phyloP scores from a whole-genome alignment of 192 early-diverging fungal genomes.

The Obelidium mucronatum region DNA sequence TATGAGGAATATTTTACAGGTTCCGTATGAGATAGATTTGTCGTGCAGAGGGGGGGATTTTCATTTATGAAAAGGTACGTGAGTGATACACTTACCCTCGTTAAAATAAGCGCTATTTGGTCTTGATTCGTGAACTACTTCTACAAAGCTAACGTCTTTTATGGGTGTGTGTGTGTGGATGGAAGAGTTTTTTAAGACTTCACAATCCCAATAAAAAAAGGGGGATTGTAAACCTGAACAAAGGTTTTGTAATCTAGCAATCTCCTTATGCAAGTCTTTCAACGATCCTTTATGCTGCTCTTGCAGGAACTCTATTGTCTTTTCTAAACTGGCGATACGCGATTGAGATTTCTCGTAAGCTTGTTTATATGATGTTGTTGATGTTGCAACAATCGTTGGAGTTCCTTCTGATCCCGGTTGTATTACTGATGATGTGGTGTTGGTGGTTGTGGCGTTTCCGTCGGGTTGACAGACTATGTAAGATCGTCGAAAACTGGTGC shows the following conservation, averaged over 20 bases:
- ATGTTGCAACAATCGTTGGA: neutral
- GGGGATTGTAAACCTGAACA: conserved; percentile 47
- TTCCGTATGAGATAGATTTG: too few species aligned
- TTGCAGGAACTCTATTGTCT: conserved; percentile 54
- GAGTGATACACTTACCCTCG: too few species aligned
- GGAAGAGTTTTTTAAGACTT: neutral
- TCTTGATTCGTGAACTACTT: conserved; percentile 19
- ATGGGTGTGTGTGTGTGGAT: too few species aligned
- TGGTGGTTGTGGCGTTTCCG: neutral
- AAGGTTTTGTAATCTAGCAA: conserved; percentile 46
- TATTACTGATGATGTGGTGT: too few species aligned
- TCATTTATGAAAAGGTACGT: too few species aligned
- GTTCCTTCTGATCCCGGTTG: too few species aligned
- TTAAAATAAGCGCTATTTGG: neutral
- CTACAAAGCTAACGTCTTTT: conserved; percentile 29
- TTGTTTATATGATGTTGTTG: neutral
- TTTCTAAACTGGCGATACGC: conserved; percentile 51
- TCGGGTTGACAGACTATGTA: conserved; percentile 28
- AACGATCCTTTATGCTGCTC: conserved; percentile 45
- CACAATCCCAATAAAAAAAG: neutral
- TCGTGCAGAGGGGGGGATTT: neutral
- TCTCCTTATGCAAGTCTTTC: conserved; percentile 56
- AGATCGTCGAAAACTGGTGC: conserved; percentile 24
- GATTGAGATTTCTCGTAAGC: conserved; percentile 36
- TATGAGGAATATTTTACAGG: neutral